These are phyloP conservation scores for Trichoderma hamatum DNA, from an alignment of 2,329 filamentous ascomycete species.

Conservation along the genomic window DNA sequence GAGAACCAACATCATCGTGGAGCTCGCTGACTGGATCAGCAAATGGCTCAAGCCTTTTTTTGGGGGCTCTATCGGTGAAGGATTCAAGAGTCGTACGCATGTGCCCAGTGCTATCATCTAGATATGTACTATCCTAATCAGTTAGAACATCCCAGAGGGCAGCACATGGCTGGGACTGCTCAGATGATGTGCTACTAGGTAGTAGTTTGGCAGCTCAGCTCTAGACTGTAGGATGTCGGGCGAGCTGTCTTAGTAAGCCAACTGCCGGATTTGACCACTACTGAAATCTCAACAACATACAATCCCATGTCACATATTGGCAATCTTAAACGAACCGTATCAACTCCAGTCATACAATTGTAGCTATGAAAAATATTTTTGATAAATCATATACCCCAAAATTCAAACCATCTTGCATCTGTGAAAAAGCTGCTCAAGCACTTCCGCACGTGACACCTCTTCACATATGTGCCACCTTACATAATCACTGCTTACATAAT, in stretches of 20 bases:
- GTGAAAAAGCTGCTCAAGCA: neutral
- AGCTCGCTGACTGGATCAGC: neutral
- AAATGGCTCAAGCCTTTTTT: neutral
- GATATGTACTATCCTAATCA: neutral
- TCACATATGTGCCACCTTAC: neutral
- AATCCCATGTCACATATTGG: neutral
- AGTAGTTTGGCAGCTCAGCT: neutral
- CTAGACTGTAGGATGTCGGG: neutral
- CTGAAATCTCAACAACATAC: neutral
- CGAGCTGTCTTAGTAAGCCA: neutral
- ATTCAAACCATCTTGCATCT: neutral
- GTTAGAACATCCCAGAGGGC: neutral
- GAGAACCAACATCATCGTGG: neutral
- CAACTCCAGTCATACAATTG: neutral
- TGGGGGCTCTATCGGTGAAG: neutral
- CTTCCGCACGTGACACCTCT: neutral
- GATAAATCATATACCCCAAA: neutral
- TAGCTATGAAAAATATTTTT: neutral
- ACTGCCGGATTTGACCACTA: neutral
- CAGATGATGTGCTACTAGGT: slow-evolving; percentile 10
- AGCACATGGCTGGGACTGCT: neutral
- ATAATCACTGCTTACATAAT: slow-evolving; percentile 4
- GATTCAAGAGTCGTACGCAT: neutral
- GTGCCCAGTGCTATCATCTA: neutral
- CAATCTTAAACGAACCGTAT: neutral